Evolutionary conservation across 1,284 basidiomycete genomes (phyloP).

Genomic region (Earliella scabrosa): DNA sequence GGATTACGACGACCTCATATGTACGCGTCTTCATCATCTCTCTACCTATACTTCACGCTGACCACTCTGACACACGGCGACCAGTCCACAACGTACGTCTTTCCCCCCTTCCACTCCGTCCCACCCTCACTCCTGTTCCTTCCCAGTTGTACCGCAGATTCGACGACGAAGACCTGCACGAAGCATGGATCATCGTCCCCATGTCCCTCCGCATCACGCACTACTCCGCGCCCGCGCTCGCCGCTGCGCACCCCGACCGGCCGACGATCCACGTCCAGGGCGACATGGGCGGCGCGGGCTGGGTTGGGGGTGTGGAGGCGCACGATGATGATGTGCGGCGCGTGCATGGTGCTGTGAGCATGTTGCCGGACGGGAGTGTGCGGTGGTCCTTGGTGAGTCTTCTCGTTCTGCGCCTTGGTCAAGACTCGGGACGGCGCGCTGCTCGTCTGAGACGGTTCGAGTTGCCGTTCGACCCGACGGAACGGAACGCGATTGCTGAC

Average conservation of each 20-base stretch:
- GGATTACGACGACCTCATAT: slow-evolving; percentile 55
- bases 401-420: not conserved
- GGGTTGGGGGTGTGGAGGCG: slow-evolving; percentile 30
- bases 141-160: slow-evolving; percentile 32
- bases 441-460: no score
- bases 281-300: slow-evolving; percentile 41
- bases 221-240: slow-evolving; percentile 43
- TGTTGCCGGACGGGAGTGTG: slow-evolving; percentile 54
- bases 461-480: no score
- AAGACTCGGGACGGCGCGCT: no score
- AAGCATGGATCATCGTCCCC: slow-evolving; percentile 58
- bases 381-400: slow-evolving; percentile 56
- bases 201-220: slow-evolving; percentile 49
- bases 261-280: slow-evolving; percentile 58
- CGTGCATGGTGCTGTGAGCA: slow-evolving; percentile 50
- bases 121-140: not conserved
- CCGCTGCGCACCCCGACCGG: slow-evolving; percentile 40
- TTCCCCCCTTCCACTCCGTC: not conserved
- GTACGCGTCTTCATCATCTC: slow-evolving; percentile 40
- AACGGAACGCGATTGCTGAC: no score
- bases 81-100: slow-evolving; percentile 44
- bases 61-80: not conserved
- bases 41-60: not conserved
- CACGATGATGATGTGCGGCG: slow-evolving; percentile 31
- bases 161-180: slow-evolving; percentile 39